Conservation (phyloP, 495 filamentous ascomycete species). For the Penicillium herquei region DNA sequence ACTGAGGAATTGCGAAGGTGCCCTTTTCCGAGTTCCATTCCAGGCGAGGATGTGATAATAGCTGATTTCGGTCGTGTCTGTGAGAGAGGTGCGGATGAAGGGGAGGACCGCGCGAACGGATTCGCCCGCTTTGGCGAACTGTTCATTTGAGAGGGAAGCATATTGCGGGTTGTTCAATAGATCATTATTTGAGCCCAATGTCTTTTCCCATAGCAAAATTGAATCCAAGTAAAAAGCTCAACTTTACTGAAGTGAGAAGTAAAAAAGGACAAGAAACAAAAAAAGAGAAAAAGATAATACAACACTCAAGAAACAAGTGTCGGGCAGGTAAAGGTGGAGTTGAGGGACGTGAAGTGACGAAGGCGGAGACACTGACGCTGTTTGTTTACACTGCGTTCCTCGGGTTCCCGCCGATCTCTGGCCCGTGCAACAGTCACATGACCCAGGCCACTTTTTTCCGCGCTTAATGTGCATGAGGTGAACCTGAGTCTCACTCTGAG, state of each 20-base stretch:
- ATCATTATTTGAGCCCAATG: constrained; percentile 29
- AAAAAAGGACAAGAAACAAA: neutral
- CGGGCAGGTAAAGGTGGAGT: constrained; percentile 9
- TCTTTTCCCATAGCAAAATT: constrained; percentile 15
- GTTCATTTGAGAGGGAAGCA: constrained; percentile 48
- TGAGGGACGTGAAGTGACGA: constrained; percentile 16
- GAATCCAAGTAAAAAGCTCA: constrained; percentile 4
- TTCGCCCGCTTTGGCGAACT: constrained; percentile 65
- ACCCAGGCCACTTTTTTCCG: constrained; percentile 29
- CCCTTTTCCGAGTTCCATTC: constrained; percentile 35
- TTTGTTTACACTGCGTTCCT: constrained; percentile 47
- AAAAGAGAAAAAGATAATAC: neutral
- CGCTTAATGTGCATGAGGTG: constrained; percentile 13
- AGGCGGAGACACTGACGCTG: constrained; percentile 27
- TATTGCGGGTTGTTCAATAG: constrained; percentile 29
- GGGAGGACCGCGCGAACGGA: constrained; percentile 66
- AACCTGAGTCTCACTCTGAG: neutral
- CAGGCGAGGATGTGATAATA: constrained; percentile 57
- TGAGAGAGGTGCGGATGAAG: constrained; percentile 50
- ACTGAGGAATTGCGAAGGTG: constrained; percentile 57
- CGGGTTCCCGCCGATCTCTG: constrained; percentile 38
- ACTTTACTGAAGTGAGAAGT: neutral
- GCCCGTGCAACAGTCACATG: constrained; percentile 22
- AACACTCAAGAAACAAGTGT: neutral
- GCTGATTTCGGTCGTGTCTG: constrained; percentile 68